Base-by-base conservation (phyloP, 2,329 filamentous ascomycete genomes). In the Colletotrichum gloeosporioides region DNA sequence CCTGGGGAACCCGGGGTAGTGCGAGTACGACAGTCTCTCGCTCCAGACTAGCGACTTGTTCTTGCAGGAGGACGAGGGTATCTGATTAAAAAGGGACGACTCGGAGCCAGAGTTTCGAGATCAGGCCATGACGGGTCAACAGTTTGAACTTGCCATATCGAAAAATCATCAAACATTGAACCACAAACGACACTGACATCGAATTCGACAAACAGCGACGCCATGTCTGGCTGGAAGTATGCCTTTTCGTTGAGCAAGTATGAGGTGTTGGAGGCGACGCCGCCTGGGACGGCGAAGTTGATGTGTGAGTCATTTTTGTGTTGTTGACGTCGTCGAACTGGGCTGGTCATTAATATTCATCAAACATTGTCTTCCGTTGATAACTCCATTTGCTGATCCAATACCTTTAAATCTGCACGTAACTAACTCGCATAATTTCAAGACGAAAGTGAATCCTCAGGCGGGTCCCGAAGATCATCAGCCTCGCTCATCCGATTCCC, bases 401-500 rank as follows among this genome's bases (percentile, higher is more conserved):
- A 36, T 1, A 7, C 15, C 34, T 15, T 36, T 36, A 3, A 15
- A 13, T 36, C 34, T 16, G 34, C 34, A 36, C 13, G 3, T 7
- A 18, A 44, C 39, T 49, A 22, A 49, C 39, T 2, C 0, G 2
- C 3, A 2, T 0, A 44, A 12, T 49, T n/a, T 49, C 3, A n/a
- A 66, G 63, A n/a, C 32, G 53, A 68, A n/a, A 57, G 65, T 7
- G 64, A 71, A 31, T 44, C 76, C 57, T 18, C 69, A 3, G 27
- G 67, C 55, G 59, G 44, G 10, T 71, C 69, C 34, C 32, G 16
- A 63, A 31, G 53, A 31, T 71, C 59, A 27, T 63, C 71, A 34
- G 32, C 9, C 16, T 72, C 73, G n/a, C 66, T 81, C 39, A 70
- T 78, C 18, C 75, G 77, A 29, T 79, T 76, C 63, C 82, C 82